Evolutionary conservation across 164 flowering plant species (phyloP).

Genomic region (Euptelea pleiosperma): DNA sequence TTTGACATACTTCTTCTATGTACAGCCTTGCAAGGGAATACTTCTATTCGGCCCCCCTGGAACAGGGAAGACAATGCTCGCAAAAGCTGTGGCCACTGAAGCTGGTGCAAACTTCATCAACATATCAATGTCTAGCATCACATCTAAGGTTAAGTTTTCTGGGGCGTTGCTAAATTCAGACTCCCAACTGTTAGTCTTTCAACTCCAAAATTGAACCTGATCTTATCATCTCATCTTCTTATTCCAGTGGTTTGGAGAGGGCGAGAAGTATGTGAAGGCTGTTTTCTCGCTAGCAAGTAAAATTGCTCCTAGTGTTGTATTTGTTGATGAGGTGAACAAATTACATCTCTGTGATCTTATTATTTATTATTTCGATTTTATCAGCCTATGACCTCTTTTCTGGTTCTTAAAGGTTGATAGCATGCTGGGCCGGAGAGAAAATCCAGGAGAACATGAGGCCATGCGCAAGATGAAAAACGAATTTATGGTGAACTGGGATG

Average conservation of each 20-base stretch:
- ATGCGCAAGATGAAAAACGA: slow-evolving; percentile 99
- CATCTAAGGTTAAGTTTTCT: slow-evolving; percentile 63
- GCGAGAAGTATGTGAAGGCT: slow-evolving; percentile 94
- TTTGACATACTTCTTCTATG: slow-evolving; percentile 7
- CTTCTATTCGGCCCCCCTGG: slow-evolving; percentile 97
- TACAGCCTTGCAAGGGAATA: slow-evolving; percentile 96
- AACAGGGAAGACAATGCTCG: slow-evolving; percentile 97
- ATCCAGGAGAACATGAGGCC: slow-evolving; percentile 95
- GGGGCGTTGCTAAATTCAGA: not conserved
- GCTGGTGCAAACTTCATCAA: slow-evolving; percentile 98
- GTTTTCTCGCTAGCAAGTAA: slow-evolving; percentile 94
- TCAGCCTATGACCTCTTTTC: not conserved
- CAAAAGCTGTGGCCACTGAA: slow-evolving; percentile 96
- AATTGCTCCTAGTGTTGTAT: slow-evolving; percentile 89
- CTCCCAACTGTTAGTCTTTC: not conserved
- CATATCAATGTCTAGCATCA: slow-evolving; percentile 95
- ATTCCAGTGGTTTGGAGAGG: slow-evolving; percentile 95
- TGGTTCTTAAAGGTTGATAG: slow-evolving; percentile 74
- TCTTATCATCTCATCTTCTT: too few relatives aligned
- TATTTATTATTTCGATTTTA: not conserved
- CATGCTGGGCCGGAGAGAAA: slow-evolving; percentile 91
- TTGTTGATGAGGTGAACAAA: slow-evolving; percentile 85
- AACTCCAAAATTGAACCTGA: not conserved
- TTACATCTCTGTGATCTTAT: not conserved
- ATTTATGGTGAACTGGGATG: slow-evolving; percentile 99